Evolutionary conservation across 345 rosid species (phyloP).

Genomic region (Dipteronia sinensis): DNA sequence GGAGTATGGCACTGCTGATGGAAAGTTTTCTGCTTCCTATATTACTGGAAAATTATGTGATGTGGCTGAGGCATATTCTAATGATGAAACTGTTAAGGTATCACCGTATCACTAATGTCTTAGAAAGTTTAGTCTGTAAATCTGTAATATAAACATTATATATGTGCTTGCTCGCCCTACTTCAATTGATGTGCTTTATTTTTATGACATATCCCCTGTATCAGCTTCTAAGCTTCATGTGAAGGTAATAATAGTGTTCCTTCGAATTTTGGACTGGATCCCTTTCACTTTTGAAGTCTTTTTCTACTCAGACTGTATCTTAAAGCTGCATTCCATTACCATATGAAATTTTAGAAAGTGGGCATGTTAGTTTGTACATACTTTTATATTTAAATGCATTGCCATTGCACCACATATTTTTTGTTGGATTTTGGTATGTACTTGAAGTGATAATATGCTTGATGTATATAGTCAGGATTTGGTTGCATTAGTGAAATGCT

Average conservation of each 20-base stretch:
- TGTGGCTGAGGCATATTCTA: conserved; percentile 93
- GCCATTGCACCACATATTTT: background rate
- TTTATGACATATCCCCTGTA: no score
- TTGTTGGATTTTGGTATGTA: no score
- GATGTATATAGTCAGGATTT: no score
- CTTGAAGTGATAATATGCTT: no score
- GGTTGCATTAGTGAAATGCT: no score
- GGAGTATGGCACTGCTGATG: conserved; percentile 90
- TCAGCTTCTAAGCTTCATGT: background rate
- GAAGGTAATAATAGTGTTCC: background rate
- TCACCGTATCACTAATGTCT: conserved; percentile 36
- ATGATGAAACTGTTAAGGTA: conserved; percentile 96
- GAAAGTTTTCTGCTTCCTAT: conserved; percentile 79
- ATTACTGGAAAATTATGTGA: conserved; percentile 91
- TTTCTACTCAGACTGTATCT: background rate
- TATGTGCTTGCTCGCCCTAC: background rate
- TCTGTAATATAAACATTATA: background rate
- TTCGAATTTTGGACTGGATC: background rate
- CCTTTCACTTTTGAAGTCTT: conserved; percentile 1
- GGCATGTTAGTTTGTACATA: background rate
- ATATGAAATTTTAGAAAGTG: background rate
- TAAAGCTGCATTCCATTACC: background rate
- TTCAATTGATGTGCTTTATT: background rate
- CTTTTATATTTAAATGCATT: background rate
- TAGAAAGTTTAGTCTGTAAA: background rate